Evolutionary conservation across 805 yeast species (phyloP).

Genomic region (Ogataea chonburiensis): DNA sequence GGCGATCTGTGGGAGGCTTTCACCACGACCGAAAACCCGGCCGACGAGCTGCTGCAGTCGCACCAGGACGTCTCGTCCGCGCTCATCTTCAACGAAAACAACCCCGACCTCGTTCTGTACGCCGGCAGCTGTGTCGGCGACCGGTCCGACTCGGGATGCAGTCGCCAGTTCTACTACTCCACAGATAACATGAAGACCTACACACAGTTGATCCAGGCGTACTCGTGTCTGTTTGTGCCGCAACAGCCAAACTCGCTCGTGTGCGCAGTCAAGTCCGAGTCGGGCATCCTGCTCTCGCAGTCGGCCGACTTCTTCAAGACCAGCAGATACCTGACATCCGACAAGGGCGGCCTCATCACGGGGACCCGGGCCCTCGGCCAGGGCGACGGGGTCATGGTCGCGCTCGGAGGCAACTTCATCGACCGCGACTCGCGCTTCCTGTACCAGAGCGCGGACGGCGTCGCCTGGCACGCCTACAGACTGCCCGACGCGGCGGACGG

Average conservation of each 20-base stretch:
- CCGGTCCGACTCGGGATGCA: constrained; percentile 34
- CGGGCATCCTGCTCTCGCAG: constrained; percentile 37
- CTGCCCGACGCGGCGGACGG: constrained; percentile 28
- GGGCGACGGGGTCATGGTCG: constrained; percentile 35
- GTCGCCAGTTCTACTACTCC: constrained; percentile 41
- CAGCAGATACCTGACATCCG: constrained; percentile 29
- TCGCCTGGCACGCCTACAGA: constrained; percentile 33
- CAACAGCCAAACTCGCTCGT: constrained; percentile 34
- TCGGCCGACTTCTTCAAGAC: constrained; percentile 47
- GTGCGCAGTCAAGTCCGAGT: constrained; percentile 44
- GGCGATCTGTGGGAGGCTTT: constrained; percentile 44
- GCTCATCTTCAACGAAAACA: constrained; percentile 39
- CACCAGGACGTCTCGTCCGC: constrained; percentile 24
- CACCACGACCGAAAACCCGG: constrained; percentile 31
- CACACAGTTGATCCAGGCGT: constrained; percentile 29
- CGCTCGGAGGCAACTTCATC: constrained; percentile 33
- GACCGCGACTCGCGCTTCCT: constrained; percentile 24
- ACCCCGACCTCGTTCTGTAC: constrained; percentile 38
- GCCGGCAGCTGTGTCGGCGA: constrained; percentile 38
- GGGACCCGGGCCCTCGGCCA: constrained; percentile 36
- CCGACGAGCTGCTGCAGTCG: constrained; percentile 25
- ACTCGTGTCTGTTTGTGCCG: constrained; percentile 34
- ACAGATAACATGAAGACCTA: constrained; percentile 42
- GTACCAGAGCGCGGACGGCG: constrained; percentile 36
- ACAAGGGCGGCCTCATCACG: constrained; percentile 33